These are phyloP conservation scores for Cryphonectria japonica DNA, from an alignment of 2,329 filamentous ascomycete species.

Conservation along the genomic window DNA sequence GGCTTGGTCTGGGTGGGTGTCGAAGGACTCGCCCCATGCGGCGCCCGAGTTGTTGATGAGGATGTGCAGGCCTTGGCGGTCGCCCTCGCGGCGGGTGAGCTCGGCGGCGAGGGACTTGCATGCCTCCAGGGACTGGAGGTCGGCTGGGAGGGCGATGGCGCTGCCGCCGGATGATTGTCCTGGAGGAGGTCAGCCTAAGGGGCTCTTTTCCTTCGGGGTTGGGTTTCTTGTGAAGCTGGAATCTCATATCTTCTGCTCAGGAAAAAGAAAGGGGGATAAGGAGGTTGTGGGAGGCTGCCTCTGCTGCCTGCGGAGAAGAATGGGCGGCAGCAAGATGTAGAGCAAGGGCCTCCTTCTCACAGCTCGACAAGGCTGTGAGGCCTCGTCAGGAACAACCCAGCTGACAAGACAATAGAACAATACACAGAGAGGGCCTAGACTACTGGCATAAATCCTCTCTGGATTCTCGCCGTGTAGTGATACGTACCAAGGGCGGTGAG, in stretches of 20 bases:
- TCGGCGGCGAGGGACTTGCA: slow-evolving; percentile 57
- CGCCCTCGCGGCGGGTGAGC: slow-evolving; percentile 52
- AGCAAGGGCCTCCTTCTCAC: no score
- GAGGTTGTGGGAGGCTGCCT: no score
- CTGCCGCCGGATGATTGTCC: slow-evolving; percentile 44
- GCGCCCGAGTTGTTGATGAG: slow-evolving; percentile 70
- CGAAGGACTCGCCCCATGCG: slow-evolving; percentile 65
- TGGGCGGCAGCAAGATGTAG: no score
- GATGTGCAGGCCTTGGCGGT: slow-evolving; percentile 52
- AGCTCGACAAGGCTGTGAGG: no score
- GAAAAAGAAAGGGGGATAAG: no score
- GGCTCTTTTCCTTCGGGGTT: no score
- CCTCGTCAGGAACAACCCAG: no score
- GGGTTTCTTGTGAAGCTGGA: neutral
- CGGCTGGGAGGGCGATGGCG: slow-evolving; percentile 62
- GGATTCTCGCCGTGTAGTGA: neutral
- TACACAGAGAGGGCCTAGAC: no score
- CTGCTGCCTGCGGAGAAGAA: no score
- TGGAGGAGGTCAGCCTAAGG: neutral
- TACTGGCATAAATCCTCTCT: no score
- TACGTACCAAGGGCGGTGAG: slow-evolving; percentile 52
- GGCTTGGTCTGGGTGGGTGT: slow-evolving; percentile 60
- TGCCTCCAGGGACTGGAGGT: slow-evolving; percentile 64
- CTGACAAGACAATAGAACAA: no score
- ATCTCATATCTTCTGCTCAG: no score